Base-by-base conservation (phyloP, 2,329 filamentous ascomycete genomes). In the Cladosporium cucumerinum region DNA sequence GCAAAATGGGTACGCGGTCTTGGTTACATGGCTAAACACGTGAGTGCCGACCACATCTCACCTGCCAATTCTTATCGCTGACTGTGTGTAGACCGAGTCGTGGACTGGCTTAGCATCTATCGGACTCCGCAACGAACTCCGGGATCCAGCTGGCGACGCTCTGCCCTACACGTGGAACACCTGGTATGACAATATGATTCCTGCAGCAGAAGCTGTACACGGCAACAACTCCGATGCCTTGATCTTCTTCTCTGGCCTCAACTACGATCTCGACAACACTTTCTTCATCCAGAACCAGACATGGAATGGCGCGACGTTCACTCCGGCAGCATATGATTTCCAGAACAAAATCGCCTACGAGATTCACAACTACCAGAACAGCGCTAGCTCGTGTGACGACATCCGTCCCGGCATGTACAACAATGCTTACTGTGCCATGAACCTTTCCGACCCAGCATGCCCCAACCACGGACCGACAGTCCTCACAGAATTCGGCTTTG, bases 1-100 rank as follows among this genome's bases (percentile, higher is more conserved):
- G 74, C 78, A 1, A 88, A 87, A 48, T 90, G 87, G 87, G 78
- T 82, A 6, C 79, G 87, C 10, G 87, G 87, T 0, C 77, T 86
- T 25, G 73, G 76, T 0, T 89, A 84, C 71, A 89, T 90, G 84
- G 83, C 86, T 0, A 73, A 80, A 2, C 86, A 88, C 67, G 60
- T 62, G 16, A 62, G 60, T 32, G 5, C n/a, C 21, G 21, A n/a
- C 7, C 11, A 30, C 12, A 14, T 2, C 32, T 8, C 7, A 30
- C 11, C 14, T 16, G 25, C 25, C 16, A 48, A 12, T 39, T 12
- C 6, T 5, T n/a, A 46, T 23, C 11, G 8, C 34, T 62, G 34
- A 62, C 60, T 18, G 2, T 23, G 11, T 18, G 5, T n/a, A 62
- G 60, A 84, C 69, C 28, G 66, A 67, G 66, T 72, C 73, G 3